A percentile compares a stretch with the other conserved stretches of the same genome.
phyloP scores from a whole-genome alignment of 257 asterid genomes.

The Solanum clarkiae region DNA sequence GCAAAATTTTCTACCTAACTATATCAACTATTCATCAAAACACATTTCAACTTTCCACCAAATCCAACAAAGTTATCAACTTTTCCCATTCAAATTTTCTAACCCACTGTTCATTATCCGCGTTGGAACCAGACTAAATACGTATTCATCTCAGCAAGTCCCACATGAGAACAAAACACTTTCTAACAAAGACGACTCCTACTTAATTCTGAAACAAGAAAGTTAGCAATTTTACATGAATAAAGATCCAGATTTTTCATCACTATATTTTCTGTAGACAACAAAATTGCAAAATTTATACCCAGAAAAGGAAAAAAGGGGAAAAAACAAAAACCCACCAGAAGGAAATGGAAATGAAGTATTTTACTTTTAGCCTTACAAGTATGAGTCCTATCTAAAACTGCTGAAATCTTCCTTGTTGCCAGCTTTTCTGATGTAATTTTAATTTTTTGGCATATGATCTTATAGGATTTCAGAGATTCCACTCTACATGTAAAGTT shows the following conservation, averaged over 20 bases:
- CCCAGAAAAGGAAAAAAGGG: too few species aligned
- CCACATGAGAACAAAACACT: neutral
- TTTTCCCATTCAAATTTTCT: too few species aligned
- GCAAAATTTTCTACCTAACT: too few species aligned
- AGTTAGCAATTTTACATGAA: neutral
- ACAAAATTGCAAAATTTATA: neutral
- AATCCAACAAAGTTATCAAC: too few species aligned
- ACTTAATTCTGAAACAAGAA: neutral
- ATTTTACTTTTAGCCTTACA: neutral
- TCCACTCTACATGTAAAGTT: constrained; percentile 73
- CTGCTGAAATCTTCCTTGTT: constrained; percentile 58
- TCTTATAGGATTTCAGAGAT: constrained; percentile 53
- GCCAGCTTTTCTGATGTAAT: too few species aligned
- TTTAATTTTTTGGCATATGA: neutral
- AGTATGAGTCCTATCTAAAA: constrained; percentile 74
- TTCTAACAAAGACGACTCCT: neutral
- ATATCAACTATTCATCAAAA: neutral
- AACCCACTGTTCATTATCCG: too few species aligned
- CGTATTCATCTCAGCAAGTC: too few species aligned
- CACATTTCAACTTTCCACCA: neutral
- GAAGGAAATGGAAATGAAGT: constrained; percentile 16
- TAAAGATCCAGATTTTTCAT: neutral
- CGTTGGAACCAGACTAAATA: too few species aligned
- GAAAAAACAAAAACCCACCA: too few species aligned
- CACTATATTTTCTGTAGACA: neutral